Evolutionary conservation across 177 flowering plant genomes (phyloP), one percentile per base, ranked within the genome.

Genomic region (Vitis hybrid): DNA sequence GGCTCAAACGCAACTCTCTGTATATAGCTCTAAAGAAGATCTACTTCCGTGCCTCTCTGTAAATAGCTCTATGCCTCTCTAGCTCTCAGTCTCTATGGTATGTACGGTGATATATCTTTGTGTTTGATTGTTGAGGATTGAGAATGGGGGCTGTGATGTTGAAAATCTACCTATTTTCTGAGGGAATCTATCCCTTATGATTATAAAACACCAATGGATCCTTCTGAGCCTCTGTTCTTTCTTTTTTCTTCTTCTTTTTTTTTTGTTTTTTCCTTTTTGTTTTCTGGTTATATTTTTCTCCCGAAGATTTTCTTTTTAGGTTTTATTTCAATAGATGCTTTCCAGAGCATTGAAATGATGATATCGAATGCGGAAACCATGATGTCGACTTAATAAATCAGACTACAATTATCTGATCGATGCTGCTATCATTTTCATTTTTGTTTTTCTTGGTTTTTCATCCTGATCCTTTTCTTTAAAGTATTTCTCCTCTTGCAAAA

Each of bases 401-500:
- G 85, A 82, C 87, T 82, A 84, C 85, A 84, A 84, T 82, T 84
- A 84, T 84, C 85, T 84, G 87, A 84, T 80, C 84, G 72, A 55
- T 76, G 83, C n/a, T 76, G 83, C 16, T 57, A 0, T 2, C 3
- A 3, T 61, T 10, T 39, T 15, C 12, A 26, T 12, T 59, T 53
- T 60, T 15, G 5, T 63, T 55, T 45, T 49, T 55, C 1, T 16
- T 29, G 1, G 65, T 2, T 22, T 51, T 55, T 65, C 26, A 10
- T 50, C 15, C 7, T 49, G 5, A 64, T 18, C 12, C 14, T 60
- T 20, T 16, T 60, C 62, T 39, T 39, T 39, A 8, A 29, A 29
- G 48, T 39, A 39, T 39, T 39, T 5, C 48, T 5, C 9, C 48
- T 8, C 48, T 39, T 39, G 48, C 7, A 39, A 39, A 39, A 39